Evolutionary conservation across 768 basidiomycete species (phyloP).

Genomic region (Suillus americanus): DNA sequence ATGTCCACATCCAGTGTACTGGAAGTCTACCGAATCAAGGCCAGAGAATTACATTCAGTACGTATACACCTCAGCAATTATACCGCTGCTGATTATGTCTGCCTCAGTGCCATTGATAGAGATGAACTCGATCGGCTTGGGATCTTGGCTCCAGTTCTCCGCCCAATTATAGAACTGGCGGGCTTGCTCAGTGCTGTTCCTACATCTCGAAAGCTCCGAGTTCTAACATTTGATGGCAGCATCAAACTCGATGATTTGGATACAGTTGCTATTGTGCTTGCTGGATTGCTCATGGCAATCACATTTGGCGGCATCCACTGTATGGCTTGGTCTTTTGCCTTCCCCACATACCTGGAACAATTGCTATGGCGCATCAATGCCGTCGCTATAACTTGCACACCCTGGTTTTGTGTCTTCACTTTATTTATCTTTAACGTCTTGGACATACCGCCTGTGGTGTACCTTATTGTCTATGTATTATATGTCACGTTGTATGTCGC

Average conservation of each 20-base stretch:
- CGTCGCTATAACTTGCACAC: constrained; percentile 8
- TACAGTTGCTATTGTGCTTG: rapidly evolving
- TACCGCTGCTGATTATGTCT: not conserved
- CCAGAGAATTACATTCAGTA: not conserved
- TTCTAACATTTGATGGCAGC: not conserved
- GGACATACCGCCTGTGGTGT: too few species aligned
- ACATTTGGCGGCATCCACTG: constrained; percentile 30
- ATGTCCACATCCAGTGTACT: constrained; percentile 8
- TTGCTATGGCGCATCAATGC: constrained; percentile 21
- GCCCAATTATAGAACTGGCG: not conserved
- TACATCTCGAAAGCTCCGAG: not conserved
- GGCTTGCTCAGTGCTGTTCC: too few species aligned
- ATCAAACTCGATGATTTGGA: too few species aligned
- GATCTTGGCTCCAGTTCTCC: too few species aligned
- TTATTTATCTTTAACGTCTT: not conserved
- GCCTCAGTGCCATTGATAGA: not conserved
- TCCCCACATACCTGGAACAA: constrained; percentile 14
- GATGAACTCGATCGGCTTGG: too few species aligned
- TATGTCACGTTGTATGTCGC: not conserved
- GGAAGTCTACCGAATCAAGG: not conserved
- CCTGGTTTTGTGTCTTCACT: not conserved
- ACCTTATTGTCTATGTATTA: too few species aligned
- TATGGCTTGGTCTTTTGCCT: constrained; percentile 22
- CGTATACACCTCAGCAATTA: not conserved
- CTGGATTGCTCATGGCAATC: constrained; percentile 6